Evolutionary conservation across 2,329 filamentous ascomycete species (phyloP), one percentile per base, ranked within the genome.

Genomic region (Aspergillus spinulosporus): DNA sequence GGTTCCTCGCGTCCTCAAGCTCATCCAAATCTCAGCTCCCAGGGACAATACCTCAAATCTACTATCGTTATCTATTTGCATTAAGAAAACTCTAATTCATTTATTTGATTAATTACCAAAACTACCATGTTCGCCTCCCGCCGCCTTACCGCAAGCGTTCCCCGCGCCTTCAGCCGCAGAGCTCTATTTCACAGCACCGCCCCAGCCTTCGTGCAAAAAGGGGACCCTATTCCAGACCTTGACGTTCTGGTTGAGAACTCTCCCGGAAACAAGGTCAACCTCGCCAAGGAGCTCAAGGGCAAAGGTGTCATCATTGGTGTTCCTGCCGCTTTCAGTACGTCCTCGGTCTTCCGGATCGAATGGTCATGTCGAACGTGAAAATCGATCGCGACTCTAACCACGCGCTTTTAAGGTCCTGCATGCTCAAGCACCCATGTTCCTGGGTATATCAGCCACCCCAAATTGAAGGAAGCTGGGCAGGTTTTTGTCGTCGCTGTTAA

Each of bases 401-500:
- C 40, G 6, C 48, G 28, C n/a, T 2, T 9, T 29, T 14, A 53
- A 81, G 81, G 80, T 67, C 85, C 86, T 39, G 77, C 81, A 8
- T 89, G 86, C 77, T 86, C 84, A 14, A 81, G 83, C 62, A 80
- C 78, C 48, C 93, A 97, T 72, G 81, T 97, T 45, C 93, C 93
- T 0, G 89, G 89, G 54, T 97, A 92, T 77, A 88, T 97, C 74
- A 86, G 85, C 69, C 88, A 90, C 71, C 82, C 87, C 54, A 85
- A 87, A 72, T 82, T 95, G 65, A 89, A 89, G 77, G 81, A 87
- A 59, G 90, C 89, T 31, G 92, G 92, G 48, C 82, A 88, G 68
- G 89, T 96, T 45, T 96, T 95, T 68, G 90, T 97, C 40, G 86
- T 97, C 55, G 87, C 89, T 12, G 92, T 97, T 71, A 97, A 97